These are phyloP conservation scores for Nepenthes gracilis DNA, from an alignment of 148 eudicot genomes.

Conservation along the genomic window DNA sequence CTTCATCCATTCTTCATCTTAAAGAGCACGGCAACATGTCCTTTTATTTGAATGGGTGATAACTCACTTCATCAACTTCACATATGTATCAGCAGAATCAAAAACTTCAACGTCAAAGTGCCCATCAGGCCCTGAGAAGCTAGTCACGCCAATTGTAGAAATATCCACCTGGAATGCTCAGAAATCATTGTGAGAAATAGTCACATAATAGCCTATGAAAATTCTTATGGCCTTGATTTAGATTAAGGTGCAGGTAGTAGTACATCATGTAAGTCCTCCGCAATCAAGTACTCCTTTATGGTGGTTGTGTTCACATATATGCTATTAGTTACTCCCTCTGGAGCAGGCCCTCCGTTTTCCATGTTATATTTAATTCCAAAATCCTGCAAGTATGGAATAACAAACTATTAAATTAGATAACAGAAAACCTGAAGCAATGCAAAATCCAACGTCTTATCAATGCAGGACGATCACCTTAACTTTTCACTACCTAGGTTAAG, in stretches of 20 bases:
- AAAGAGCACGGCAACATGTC: not conserved
- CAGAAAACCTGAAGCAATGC: too few species aligned
- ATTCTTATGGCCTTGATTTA: too few species aligned
- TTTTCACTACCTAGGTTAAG: too few species aligned
- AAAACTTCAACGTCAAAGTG: conserved; percentile 90
- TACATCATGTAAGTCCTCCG: conserved; percentile 88
- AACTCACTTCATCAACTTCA: conserved; percentile 87
- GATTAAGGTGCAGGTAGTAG: not conserved
- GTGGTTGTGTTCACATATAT: conserved; percentile 81
- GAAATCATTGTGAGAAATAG: not conserved
- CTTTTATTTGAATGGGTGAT: conserved; percentile 2
- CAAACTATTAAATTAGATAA: too few species aligned
- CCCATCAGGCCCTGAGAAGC: conserved; percentile 83
- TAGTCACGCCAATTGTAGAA: conserved; percentile 32
- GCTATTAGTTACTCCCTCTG: conserved; percentile 83
- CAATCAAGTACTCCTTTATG: conserved; percentile 87
- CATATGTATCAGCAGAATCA: conserved; percentile 87
- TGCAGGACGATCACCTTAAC: too few species aligned
- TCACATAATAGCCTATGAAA: too few species aligned
- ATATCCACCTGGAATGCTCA: not conserved
- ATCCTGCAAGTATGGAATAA: conserved; percentile 36
- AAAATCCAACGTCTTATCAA: too few species aligned
- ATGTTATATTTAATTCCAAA: conserved; percentile 97
- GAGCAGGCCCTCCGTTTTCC: conserved; percentile 99
- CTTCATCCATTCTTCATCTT: not conserved